Evolutionary conservation across 495 filamentous ascomycete genomes (phyloP), one percentile per base, ranked within the genome.

Genomic region (Xylaria intraflava): DNA sequence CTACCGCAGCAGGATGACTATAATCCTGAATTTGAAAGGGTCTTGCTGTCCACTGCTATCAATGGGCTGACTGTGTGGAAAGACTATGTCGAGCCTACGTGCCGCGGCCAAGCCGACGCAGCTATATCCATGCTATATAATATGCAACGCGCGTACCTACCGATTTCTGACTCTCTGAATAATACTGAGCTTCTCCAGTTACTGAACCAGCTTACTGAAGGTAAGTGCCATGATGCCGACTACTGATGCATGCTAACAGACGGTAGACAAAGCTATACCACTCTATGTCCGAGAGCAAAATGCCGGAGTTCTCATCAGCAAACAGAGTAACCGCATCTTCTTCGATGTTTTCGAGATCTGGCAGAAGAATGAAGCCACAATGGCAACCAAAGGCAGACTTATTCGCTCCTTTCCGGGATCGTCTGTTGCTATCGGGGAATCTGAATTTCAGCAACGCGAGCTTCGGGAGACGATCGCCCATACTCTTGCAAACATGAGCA

Each of bases 271-370:
- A 10, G 33, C 39, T 16, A 24, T 78, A 17, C 58, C 69, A 0
- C 55, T 82, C 6, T 60, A 82, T 48, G 65, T 85, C 26, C 51
- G 62, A 6, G 64, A 62, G 17, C 83, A 86, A 56, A 87, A 87
- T 62, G 80, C 81, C 0, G 83, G 66, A 0, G 51, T 85, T 0
- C 55, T 84, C 10, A 61, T 84, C 29, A 68, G 67, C 6, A 61
- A 56, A 31, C 22, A 50, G 0, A 26, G 53, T 0, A 29, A 67
- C 23, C 24, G 46, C 7, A 63, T 79, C 30, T 44, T 70, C 2
- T 66, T 86, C 31, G 75, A 83, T 56, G 51, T 64, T 0, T 86
- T 84, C 44, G 81, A 85, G 55, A 65, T 82, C 0, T 77, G 77
- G 1, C 72, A 82, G 0, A 56, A 52, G 4, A 79, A 78, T 53